Evolutionary conservation across 2,329 filamentous ascomycete species (phyloP).

Genomic region (Arthrobotrys iridis): DNA sequence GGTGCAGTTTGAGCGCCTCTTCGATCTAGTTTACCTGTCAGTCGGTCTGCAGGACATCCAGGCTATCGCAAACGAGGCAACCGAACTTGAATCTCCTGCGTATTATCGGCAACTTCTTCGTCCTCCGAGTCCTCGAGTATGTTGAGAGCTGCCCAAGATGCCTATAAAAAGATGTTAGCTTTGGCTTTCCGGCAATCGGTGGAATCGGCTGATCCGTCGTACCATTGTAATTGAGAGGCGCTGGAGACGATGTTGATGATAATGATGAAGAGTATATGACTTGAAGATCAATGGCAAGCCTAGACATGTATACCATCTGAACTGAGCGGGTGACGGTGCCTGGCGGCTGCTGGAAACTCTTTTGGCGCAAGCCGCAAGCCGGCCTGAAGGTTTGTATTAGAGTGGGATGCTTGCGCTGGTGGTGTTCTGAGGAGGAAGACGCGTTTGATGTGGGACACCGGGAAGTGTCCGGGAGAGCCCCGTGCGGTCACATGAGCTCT

Average conservation of each 20-base stretch:
- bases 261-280: neutral
- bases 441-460: slow-evolving; percentile 1
- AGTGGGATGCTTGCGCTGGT: neutral
- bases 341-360: neutral
- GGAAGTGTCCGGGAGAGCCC: neutral
- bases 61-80: slow-evolving; percentile 22
- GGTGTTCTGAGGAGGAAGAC: slow-evolving; percentile 5
- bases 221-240: slow-evolving; percentile 8
- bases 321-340: neutral
- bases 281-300: too few relatives aligned
- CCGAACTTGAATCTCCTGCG: slow-evolving; percentile 82
- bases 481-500: too few relatives aligned
- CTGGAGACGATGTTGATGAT: neutral
- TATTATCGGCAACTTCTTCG: slow-evolving; percentile 92
- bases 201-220: neutral
- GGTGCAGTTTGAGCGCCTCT: slow-evolving; percentile 93
- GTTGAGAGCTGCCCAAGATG: slow-evolving; percentile 87
- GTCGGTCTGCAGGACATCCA: slow-evolving; percentile 1
- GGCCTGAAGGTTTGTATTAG: neutral
- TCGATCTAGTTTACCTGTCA: slow-evolving; percentile 72
- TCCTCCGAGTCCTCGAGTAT: slow-evolving; percentile 90
- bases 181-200: neutral
- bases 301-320: too few relatives aligned
- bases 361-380: neutral
- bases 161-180: slow-evolving; percentile 44